Percentiles rank a stretch among this genome's conserved stretches.
Evolutionary conservation across 1,139 yeast genomes (phyloP).

Genomic region (Scheffersomyces parashehatae): DNA sequence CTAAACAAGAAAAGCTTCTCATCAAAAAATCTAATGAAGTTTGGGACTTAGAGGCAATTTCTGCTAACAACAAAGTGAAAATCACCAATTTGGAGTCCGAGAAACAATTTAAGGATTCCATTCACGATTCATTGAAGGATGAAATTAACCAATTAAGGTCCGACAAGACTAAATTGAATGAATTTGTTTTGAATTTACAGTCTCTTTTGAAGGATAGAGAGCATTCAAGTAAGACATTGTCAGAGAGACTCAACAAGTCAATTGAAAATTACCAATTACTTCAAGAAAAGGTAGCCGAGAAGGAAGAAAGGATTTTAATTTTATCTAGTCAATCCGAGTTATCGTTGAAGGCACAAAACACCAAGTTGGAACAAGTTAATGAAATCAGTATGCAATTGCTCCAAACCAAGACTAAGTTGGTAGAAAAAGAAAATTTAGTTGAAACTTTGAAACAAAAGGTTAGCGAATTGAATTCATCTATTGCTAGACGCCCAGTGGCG

Average conservation of each 20-base stretch:
- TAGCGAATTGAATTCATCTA: constrained; percentile 13
- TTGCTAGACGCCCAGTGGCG: constrained; percentile 8
- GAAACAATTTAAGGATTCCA: constrained; percentile 47
- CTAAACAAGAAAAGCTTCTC: constrained; percentile 56
- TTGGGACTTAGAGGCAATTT: constrained; percentile 54
- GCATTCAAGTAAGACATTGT: constrained; percentile 48
- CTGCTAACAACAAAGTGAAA: constrained; percentile 47
- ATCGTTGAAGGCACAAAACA: constrained; percentile 64
- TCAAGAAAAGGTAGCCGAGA: constrained; percentile 51
- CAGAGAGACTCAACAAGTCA: constrained; percentile 51
- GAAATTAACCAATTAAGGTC: constrained; percentile 56
- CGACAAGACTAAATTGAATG: constrained; percentile 63
- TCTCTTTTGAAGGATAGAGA: constrained; percentile 65
- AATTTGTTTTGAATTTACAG: constrained; percentile 64
- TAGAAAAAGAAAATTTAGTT: constrained; percentile 29
- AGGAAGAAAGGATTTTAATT: constrained; percentile 50
- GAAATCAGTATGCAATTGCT: constrained; percentile 50
- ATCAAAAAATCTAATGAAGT: constrained; percentile 59
- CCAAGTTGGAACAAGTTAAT: constrained; percentile 60
- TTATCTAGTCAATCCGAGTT: constrained; percentile 53
- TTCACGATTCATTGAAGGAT: constrained; percentile 52
- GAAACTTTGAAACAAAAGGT: constrained; percentile 28
- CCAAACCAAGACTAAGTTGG: constrained; percentile 38
- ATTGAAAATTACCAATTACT: constrained; percentile 53
- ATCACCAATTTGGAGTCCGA: constrained; percentile 57